A percentile compares a stretch with the other conserved stretches of the same genome.
phyloP scores from a whole-genome alignment of 2,329 filamentous ascomycete genomes.

The Aspergillus fischeri region DNA sequence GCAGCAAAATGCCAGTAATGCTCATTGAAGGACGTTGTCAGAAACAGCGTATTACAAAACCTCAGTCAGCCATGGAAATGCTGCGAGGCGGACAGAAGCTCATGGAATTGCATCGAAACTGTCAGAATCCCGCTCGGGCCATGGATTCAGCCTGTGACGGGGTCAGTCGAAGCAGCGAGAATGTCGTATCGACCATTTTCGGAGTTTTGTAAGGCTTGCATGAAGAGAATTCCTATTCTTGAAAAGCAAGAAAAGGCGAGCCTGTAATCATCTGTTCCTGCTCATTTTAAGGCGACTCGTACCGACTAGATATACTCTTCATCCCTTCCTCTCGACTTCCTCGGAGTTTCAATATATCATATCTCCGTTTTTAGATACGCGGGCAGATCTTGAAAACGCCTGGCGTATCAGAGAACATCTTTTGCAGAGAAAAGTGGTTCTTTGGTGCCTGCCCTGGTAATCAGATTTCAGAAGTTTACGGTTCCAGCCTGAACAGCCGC shows the following conservation, averaged over 20 bases:
- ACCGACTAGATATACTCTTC: neutral
- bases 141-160: constrained; percentile 12
- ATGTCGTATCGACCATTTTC: neutral
- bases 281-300: neutral
- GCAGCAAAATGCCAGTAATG: neutral
- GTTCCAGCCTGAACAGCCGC: neutral
- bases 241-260: constrained; percentile 6
- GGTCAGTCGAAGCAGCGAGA: constrained; percentile 15
- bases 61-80: constrained; percentile 20
- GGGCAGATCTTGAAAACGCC: constrained; percentile 7
- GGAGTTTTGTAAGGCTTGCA: neutral
- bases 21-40: neutral
- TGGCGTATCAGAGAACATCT: constrained; percentile 6
- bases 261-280: neutral
- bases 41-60: constrained; percentile 3
- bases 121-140: constrained; percentile 27
- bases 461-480: constrained; percentile 3
- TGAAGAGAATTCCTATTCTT: constrained; percentile 1
- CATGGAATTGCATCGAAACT: constrained; percentile 25
- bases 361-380: constrained; percentile 18
- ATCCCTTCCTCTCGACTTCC: neutral
- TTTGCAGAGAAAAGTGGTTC: neutral
- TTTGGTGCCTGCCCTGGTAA: constrained; percentile 8
- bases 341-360: constrained; percentile 13
- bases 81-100: constrained; percentile 30